Evolutionary conservation across 352 stramenopile genomes (phyloP), one percentile per base, ranked within the genome.

Genomic region (Pythium guiyangense): DNA sequence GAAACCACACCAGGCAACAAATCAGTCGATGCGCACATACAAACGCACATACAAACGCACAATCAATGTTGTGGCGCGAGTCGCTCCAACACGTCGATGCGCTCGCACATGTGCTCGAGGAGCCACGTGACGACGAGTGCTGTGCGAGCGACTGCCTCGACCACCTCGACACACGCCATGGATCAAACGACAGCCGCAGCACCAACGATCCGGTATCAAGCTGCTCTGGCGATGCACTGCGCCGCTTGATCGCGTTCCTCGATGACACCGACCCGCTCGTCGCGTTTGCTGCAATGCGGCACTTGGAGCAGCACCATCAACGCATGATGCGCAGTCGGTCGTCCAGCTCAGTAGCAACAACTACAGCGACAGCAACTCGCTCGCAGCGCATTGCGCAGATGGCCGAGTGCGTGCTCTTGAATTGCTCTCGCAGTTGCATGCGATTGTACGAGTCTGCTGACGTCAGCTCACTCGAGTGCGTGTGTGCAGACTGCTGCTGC

Each of bases 251-350:
- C 4, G 43, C 17, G 6, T 57, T 67, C 11, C 17, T 79, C 29
- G 63, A 72, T 0, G 52, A 69, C 15, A 49, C 46, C 0, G 77
- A 90, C 39, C 60, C 75, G 45, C 29, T 86, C 26, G 54, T 79
- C 18, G 73, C 61, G 11, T 88, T 72, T 60, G 31, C 66, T 12
- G 75, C 71, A 14, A 68, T 84, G 60, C 64, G 76, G 53, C 54
- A 59, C 34, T 58, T 89, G 35, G 46, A 43, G 27, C 59, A 46
- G 59, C 42, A 17, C 5, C 18, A 44, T 2, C 26, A 35, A 6
- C 31, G 3, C 34, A 26, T 47, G 42, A 0, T 45, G 35, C 35
- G 35, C 39, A 67, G 8, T 49, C 71, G 39, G 34, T 34, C 0
- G n/a, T 20, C 47, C 17, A 11, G 27, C 39, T 1, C 43, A 9